These are phyloP conservation scores for Liriodendron chinense DNA, from an alignment of 164 flowering plant genomes.

Conservation along the genomic window DNA sequence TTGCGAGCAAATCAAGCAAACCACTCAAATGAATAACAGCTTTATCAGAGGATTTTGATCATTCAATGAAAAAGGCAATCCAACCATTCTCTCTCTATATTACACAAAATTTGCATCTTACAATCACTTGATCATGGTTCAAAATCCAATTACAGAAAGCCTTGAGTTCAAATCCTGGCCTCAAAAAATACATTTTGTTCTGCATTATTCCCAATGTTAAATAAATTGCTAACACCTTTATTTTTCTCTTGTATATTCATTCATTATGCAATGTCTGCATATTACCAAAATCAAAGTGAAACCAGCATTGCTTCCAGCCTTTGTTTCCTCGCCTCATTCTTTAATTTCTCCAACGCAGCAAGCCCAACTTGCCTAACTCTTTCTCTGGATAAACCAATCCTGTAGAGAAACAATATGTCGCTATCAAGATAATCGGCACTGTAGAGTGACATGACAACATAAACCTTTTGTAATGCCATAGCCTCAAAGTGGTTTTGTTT, in stretches of 20 bases:
- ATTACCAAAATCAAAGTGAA: conserved; percentile 40
- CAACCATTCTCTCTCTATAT: background rate
- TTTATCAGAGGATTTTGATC: no score
- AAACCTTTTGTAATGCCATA: background rate
- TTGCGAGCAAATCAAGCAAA: no score
- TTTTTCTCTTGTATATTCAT: conserved; percentile 15
- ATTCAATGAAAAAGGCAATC: no score
- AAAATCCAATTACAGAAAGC: background rate
- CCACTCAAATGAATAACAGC: no score
- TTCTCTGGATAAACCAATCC: conserved; percentile 90
- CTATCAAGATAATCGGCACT: background rate
- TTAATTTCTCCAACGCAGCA: conserved; percentile 86
- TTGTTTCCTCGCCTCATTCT: conserved; percentile 70
- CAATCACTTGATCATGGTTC: background rate
- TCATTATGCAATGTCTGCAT: conserved; percentile 16
- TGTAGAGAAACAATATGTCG: conserved; percentile 19
- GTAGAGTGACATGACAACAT: background rate
- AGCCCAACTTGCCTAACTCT: conserved; percentile 92
- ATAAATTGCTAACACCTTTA: background rate
- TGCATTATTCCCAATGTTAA: background rate
- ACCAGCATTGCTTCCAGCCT: conserved; percentile 74
- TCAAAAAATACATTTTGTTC: background rate
- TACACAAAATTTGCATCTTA: background rate
- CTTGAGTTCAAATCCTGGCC: background rate
- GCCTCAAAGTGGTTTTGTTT: background rate